These are phyloP conservation scores for Boletus reticuloceps DNA, from an alignment of 768 basidiomycete species.

Conservation along the genomic window DNA sequence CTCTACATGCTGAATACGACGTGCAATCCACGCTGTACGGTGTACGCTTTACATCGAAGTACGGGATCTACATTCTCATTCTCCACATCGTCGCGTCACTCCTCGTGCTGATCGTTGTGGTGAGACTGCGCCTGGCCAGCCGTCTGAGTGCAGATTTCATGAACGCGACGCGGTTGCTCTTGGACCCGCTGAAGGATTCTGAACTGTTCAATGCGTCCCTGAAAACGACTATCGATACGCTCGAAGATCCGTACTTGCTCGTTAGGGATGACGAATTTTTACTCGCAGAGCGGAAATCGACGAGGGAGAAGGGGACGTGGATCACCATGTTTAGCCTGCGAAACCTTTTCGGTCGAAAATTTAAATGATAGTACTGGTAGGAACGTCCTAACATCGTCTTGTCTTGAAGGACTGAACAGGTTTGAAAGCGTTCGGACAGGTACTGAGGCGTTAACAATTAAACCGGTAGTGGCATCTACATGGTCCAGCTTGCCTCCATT, in stretches of 20 bases:
- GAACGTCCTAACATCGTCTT: too few relatives aligned
- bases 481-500: too few relatives aligned
- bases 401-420: too few relatives aligned
- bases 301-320: not conserved
- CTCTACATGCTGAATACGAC: rapidly evolving
- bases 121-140: constrained; percentile 3
- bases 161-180: constrained; percentile 7
- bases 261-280: not conserved
- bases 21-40: not conserved
- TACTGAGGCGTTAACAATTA: too few relatives aligned
- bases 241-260: constrained; percentile 4
- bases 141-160: constrained; percentile 8
- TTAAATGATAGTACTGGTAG: too few relatives aligned
- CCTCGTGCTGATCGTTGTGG: constrained; percentile 4
- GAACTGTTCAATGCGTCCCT: constrained; percentile 12
- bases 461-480: too few relatives aligned
- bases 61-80: constrained; percentile 4
- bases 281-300: not conserved
- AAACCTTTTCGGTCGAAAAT: too few relatives aligned
- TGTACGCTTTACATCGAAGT: not conserved
- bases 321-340: too few relatives aligned
- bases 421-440: too few relatives aligned
- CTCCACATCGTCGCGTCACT: constrained; percentile 9
- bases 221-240: not conserved
- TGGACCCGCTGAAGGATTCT: constrained; percentile 11